Conservation (phyloP, 306 rosid species). For the Oemleria cerasiformis region DNA sequence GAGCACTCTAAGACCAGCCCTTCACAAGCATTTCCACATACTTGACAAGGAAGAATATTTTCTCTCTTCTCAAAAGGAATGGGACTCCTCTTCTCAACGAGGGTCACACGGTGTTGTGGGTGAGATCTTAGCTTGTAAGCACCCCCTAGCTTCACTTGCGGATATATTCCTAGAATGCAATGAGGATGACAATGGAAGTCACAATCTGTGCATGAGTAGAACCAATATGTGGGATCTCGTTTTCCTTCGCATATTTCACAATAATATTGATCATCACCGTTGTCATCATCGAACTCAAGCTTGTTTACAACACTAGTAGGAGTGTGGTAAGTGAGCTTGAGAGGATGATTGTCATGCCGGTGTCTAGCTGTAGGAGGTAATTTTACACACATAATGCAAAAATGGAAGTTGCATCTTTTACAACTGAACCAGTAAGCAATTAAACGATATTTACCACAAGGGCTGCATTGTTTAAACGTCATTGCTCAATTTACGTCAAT, state of each 20-base stretch:
- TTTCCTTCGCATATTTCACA: no score
- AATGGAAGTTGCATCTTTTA: neutral
- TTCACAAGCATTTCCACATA: neutral
- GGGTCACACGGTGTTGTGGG: constrained; percentile 4
- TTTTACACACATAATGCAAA: neutral
- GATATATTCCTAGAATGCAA: constrained; percentile 3
- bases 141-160: neutral
- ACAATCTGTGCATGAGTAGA: no score
- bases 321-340: neutral
- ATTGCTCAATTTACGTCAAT: no score
- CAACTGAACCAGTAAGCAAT: neutral
- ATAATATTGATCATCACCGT: no score
- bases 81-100: neutral
- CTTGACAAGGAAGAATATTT: neutral
- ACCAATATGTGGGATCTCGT: no score
- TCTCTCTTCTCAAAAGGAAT: constrained; percentile 1
- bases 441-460: no score
- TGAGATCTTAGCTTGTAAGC: constrained; percentile 6
- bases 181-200: no score
- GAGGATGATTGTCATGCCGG: neutral
- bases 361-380: neutral
- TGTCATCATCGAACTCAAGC: no score
- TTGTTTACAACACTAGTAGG: no score
- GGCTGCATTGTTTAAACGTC: no score
- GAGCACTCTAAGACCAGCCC: no score